Evolutionary conservation across 1,284 basidiomycete genomes (phyloP).

Genomic region (Phellinidium pouzarii): DNA sequence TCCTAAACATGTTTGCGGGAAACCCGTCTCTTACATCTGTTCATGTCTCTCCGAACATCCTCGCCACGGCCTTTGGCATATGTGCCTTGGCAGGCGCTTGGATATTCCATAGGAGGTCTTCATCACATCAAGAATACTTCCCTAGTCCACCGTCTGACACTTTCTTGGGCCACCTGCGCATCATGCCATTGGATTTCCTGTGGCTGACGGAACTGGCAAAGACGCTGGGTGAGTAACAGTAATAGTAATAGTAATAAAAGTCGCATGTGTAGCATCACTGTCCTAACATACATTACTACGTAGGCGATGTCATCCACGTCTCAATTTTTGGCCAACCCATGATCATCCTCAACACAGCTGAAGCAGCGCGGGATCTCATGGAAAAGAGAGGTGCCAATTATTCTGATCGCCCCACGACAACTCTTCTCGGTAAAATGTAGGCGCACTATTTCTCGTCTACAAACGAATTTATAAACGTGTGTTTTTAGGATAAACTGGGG

Average conservation of each 20-base stretch:
- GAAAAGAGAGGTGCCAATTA: conserved; percentile 34
- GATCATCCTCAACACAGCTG: conserved; percentile 31
- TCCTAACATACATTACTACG: too few relatives aligned
- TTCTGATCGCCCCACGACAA: conserved; percentile 30
- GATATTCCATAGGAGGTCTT: background rate
- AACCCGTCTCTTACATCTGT: too few relatives aligned
- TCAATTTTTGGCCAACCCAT: conserved; percentile 29
- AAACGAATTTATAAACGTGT: conserved; percentile 2
- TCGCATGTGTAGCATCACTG: conserved; percentile 14
- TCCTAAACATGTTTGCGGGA: too few relatives aligned
- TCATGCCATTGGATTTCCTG: conserved; percentile 27
- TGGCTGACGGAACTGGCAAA: conserved; percentile 10
- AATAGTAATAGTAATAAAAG: background rate
- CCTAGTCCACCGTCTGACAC: conserved; percentile 29
- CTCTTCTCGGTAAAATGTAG: conserved; percentile 26
- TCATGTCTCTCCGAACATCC: too few relatives aligned
- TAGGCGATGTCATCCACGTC: conserved; percentile 30
- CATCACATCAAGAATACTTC: conserved; percentile 14
- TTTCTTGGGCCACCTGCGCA: conserved; percentile 28
- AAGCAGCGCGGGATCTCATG: conserved; percentile 32
- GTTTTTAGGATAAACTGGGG: conserved; percentile 22
- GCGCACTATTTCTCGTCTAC: background rate
- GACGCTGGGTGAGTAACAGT: background rate
- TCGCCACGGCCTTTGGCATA: background rate
- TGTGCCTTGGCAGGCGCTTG: background rate